These are phyloP conservation scores for Didymella exigua DNA, from an alignment of 2,329 filamentous ascomycete genomes.

Conservation along the genomic window DNA sequence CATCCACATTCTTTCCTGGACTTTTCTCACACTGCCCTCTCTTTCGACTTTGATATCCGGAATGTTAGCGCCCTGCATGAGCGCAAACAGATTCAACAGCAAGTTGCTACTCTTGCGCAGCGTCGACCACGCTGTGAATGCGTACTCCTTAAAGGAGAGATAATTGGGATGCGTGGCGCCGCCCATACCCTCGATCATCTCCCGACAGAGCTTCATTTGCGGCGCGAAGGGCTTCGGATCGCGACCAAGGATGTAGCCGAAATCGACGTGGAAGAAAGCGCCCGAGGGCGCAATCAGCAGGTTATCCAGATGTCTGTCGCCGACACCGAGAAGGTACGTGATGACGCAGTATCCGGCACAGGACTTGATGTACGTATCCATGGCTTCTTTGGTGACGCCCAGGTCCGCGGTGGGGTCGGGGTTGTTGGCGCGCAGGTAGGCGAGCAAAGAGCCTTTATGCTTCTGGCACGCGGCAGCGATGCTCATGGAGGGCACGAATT, in stretches of 20 bases:
- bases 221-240: slow-evolving; percentile 98
- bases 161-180: slow-evolving; percentile 82
- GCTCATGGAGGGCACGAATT: slow-evolving; percentile 87
- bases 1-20: slow-evolving; percentile 90
- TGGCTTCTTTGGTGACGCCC: slow-evolving; percentile 86
- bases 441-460: slow-evolving; percentile 77
- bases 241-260: slow-evolving; percentile 95
- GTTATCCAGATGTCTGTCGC: slow-evolving; percentile 94
- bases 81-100: slow-evolving; percentile 90
- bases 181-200: slow-evolving; percentile 99
- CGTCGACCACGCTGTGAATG: slow-evolving; percentile 91
- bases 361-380: slow-evolving; percentile 94
- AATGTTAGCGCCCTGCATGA: slow-evolving; percentile 98
- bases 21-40: slow-evolving; percentile 92
- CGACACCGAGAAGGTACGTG: slow-evolving; percentile 95
- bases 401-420: slow-evolving; percentile 81
- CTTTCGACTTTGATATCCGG: slow-evolving; percentile 91
- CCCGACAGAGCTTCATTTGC: slow-evolving; percentile 93
- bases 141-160: slow-evolving; percentile 89
- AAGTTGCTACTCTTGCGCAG: slow-evolving; percentile 87
- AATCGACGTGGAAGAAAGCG: slow-evolving; percentile 98
- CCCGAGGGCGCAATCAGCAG: slow-evolving; percentile 86
- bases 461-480: slow-evolving; percentile 83
- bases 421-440: slow-evolving; percentile 87
- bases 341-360: slow-evolving; percentile 99